Percentiles rank a stretch among this genome's conserved stretches.
Conservation (phyloP, 2,329 filamentous ascomycete species). For the Teratosphaeria nubilosa region DNA sequence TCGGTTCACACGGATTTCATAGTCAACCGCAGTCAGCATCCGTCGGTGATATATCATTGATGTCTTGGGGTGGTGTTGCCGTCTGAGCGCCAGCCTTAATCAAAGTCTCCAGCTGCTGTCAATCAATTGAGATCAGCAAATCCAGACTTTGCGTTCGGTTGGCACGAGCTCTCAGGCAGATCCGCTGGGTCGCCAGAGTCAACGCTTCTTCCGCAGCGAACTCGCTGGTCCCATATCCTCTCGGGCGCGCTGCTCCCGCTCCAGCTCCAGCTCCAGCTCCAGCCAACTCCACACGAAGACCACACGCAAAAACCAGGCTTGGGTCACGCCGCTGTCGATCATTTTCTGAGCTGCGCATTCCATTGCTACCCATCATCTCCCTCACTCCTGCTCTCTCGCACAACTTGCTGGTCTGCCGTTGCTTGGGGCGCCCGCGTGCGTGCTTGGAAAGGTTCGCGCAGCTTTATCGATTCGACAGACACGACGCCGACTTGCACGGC, state of each 20-base stretch:
- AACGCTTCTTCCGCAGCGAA: background rate
- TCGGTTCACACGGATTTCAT: too few relatives aligned
- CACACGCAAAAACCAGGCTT: background rate
- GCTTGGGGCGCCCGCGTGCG: background rate
- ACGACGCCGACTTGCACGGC: background rate
- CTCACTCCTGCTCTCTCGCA: background rate
- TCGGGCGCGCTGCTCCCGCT: background rate
- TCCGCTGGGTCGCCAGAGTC: background rate
- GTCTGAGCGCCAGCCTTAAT: background rate
- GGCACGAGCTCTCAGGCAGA: background rate
- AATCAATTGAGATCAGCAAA: background rate
- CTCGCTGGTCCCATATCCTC: background rate
- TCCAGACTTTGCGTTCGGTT: background rate
- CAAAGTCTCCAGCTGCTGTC: background rate
- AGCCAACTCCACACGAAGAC: background rate
- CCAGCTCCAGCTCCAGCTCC: too few relatives aligned
- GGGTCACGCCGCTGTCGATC: background rate
- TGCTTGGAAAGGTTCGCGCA: background rate
- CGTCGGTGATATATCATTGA: background rate
- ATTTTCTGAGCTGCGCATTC: background rate
- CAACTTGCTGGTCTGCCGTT: background rate
- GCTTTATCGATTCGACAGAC: background rate
- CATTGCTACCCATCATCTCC: background rate
- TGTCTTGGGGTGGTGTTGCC: background rate
- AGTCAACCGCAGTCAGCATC: too few relatives aligned